Evolutionary conservation across 495 filamentous ascomycete genomes (phyloP).

Genomic region (Xylaria grammica): DNA sequence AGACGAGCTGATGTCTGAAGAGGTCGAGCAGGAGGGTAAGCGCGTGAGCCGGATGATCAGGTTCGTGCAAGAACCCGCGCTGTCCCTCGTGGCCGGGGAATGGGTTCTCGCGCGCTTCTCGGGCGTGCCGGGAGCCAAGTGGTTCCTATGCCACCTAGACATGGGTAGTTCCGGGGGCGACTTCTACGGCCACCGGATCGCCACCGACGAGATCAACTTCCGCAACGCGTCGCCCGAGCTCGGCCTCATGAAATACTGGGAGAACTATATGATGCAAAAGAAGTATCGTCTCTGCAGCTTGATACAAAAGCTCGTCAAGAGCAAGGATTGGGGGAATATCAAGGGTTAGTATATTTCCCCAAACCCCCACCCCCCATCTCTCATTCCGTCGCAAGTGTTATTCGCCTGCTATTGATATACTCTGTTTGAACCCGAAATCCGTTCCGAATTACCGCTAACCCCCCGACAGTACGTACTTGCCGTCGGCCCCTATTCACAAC

Average conservation of each 20-base stretch:
- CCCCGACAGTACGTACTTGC: too few relatives aligned
- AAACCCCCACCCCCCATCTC: too few relatives aligned
- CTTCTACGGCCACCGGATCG: constrained; percentile 48
- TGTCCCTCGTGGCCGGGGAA: constrained; percentile 49
- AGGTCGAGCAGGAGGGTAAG: constrained; percentile 37
- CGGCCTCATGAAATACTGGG: constrained; percentile 43
- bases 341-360: constrained; percentile 12
- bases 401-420: too few relatives aligned
- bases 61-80: constrained; percentile 47
- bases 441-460: too few relatives aligned
- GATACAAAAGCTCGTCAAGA: constrained; percentile 30
- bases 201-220: constrained; percentile 47
- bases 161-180: constrained; percentile 40
- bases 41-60: constrained; percentile 45
- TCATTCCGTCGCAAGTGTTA: too few relatives aligned
- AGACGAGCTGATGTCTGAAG: constrained; percentile 5
- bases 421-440: not conserved
- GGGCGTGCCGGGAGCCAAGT: constrained; percentile 45
- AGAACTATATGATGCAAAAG: constrained; percentile 48
- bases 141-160: constrained; percentile 55
- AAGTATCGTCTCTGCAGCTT: constrained; percentile 46
- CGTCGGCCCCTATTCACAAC: too few relatives aligned
- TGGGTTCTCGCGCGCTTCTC: constrained; percentile 57
- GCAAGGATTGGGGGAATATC: constrained; percentile 25
- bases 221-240: constrained; percentile 39